Conservation (phyloP, 2,329 filamentous ascomycete genomes). For the Pezizomycotina sp. region DNA sequence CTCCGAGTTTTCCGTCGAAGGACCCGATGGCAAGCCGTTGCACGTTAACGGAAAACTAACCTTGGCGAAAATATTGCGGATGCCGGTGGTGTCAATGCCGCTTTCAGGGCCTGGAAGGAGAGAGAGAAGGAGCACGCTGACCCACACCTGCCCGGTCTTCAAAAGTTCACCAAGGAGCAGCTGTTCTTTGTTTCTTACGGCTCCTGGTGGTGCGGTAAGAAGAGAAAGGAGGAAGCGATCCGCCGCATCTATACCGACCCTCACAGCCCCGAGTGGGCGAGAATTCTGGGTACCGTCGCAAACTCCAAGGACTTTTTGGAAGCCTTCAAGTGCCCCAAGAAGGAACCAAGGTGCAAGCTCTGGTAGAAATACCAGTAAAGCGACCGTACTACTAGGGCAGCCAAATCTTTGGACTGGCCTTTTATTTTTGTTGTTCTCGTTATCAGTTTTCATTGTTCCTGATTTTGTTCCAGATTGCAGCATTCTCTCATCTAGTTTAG, state of each 20-base stretch:
- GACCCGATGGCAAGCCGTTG: slow-evolving; percentile 39
- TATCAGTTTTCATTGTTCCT: too few relatives aligned
- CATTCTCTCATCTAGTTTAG: too few relatives aligned
- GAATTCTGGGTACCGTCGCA: slow-evolving; percentile 46
- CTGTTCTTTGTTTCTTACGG: slow-evolving; percentile 51
- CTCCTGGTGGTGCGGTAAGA: slow-evolving; percentile 52
- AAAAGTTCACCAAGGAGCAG: slow-evolving; percentile 48
- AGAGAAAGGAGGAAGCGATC: slow-evolving; percentile 41
- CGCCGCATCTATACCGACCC: slow-evolving; percentile 44
- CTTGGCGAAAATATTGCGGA: slow-evolving; percentile 58
- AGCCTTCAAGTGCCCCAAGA: slow-evolving; percentile 47
- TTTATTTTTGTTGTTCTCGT: too few relatives aligned
- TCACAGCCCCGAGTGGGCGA: slow-evolving; percentile 47
- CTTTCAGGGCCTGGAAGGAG: slow-evolving; percentile 50
- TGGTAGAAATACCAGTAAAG: too few relatives aligned
- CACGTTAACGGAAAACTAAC: slow-evolving; percentile 48
- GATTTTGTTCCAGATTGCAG: too few relatives aligned
- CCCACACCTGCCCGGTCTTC: slow-evolving; percentile 42
- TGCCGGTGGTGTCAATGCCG: slow-evolving; percentile 46
- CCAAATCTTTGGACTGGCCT: too few relatives aligned
- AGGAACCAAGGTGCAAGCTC: slow-evolving; percentile 51
- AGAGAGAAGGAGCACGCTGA: slow-evolving; percentile 38
- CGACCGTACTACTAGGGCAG: too few relatives aligned
- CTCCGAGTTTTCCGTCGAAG: slow-evolving; percentile 41
- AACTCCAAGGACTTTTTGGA: slow-evolving; percentile 53